A percentile compares a stretch with the other conserved stretches of the same genome.
These are phyloP conservation scores for Fraxinus anomala DNA, from an alignment of 257 asterid genomes.

Conservation along the genomic window DNA sequence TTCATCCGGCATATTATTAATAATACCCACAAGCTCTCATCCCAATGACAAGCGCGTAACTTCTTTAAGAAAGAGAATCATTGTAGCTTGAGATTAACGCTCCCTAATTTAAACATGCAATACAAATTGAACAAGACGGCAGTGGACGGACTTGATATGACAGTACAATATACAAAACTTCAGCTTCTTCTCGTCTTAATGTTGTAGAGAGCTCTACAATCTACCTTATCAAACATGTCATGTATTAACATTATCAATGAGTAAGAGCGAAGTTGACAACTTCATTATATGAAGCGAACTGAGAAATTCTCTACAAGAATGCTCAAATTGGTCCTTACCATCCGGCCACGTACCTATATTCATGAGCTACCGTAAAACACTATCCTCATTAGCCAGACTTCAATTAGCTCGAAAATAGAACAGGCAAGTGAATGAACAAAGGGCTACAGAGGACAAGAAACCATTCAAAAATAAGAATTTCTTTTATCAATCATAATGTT, in stretches of 20 bases:
- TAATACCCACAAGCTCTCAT: neutral
- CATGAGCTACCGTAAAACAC: neutral
- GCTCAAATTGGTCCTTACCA: neutral
- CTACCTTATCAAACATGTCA: neutral
- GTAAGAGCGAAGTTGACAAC: no score
- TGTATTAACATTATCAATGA: no score
- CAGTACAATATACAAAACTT: no score
- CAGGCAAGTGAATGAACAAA: conserved; percentile 16
- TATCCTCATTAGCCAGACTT: neutral
- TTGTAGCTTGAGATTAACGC: neutral
- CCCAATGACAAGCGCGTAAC: neutral
- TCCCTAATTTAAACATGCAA: neutral
- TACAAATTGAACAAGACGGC: no score
- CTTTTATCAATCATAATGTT: conserved; percentile 21
- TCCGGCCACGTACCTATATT: neutral
- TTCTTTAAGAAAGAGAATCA: neutral
- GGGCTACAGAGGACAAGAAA: conserved; percentile 13
- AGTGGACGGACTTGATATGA: no score
- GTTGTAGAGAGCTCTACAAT: neutral
- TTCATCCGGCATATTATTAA: neutral
- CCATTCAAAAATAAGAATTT: neutral
- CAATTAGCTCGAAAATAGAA: conserved; percentile 3
- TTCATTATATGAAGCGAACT: no score
- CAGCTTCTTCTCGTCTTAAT: no score
- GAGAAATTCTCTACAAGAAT: neutral